Evolutionary conservation across 495 filamentous ascomycete genomes (phyloP).

Genomic region (Lentithecium fluviatile): DNA sequence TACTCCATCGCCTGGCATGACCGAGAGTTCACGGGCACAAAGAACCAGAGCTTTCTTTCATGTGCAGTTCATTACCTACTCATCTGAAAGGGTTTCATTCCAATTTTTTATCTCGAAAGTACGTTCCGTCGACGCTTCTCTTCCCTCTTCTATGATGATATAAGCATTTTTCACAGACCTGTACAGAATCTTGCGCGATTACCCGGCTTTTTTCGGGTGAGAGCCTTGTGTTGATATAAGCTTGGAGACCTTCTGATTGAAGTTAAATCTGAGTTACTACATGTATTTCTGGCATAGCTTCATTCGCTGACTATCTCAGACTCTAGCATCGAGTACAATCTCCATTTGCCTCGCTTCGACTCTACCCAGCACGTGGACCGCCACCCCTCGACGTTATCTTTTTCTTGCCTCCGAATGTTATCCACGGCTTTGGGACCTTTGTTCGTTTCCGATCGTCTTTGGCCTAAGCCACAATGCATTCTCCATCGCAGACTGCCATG

Average conservation of each 20-base stretch:
- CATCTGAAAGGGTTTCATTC: neutral
- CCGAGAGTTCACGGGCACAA: neutral
- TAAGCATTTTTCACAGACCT: slow-evolving; percentile 39
- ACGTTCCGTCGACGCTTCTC: neutral
- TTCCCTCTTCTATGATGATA: slow-evolving; percentile 26
- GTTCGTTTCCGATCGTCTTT: neutral
- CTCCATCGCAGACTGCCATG: neutral
- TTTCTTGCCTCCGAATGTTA: slow-evolving; percentile 2
- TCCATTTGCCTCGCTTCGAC: neutral
- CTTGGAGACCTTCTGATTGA: slow-evolving; percentile 39
- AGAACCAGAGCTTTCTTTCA: neutral
- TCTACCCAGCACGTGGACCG: neutral
- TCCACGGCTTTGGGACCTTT: neutral
- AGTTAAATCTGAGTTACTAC: neutral
- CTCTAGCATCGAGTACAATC: neutral
- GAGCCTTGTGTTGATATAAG: slow-evolving; percentile 29
- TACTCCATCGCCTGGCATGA: too few relatives aligned
- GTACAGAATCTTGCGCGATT: slow-evolving; percentile 27
- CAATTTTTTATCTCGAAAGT: neutral
- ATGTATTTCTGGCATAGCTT: neutral
- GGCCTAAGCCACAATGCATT: too few relatives aligned
- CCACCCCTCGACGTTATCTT: neutral
- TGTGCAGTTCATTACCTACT: neutral
- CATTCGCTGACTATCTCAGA: neutral
- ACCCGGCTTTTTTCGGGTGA: neutral